A percentile compares a stretch with the other conserved stretches of the same genome.
phyloP scores from a whole-genome alignment of 2,329 filamentous ascomycete species.

The Aspergillus ruber region DNA sequence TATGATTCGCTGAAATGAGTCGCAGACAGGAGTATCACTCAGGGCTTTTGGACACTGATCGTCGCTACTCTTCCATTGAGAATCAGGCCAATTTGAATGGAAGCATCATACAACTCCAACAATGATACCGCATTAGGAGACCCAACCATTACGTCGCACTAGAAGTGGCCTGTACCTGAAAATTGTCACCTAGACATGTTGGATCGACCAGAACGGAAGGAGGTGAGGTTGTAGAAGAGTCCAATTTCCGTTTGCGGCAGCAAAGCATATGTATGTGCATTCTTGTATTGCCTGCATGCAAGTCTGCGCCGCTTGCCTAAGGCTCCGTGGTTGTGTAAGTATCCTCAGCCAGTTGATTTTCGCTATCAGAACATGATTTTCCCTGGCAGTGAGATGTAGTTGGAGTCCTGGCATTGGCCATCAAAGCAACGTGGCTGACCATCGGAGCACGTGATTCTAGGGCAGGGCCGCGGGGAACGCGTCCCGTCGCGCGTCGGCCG shows the following conservation, averaged over 20 bases:
- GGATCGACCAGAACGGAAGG: too few species aligned
- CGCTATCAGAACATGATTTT: too few species aligned
- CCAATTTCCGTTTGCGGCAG: too few species aligned
- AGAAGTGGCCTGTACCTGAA: background rate
- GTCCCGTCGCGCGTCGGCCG: conserved; percentile 18
- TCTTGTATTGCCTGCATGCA: too few species aligned
- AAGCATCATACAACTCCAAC: background rate
- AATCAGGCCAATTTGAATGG: background rate
- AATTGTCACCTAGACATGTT: background rate
- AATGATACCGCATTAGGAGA: background rate
- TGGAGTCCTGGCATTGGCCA: background rate
- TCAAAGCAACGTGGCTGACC: background rate
- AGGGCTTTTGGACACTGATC: background rate
- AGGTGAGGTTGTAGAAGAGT: too few species aligned
- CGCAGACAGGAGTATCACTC: background rate
- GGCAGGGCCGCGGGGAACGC: conserved; percentile 21
- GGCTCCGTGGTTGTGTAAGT: too few species aligned
- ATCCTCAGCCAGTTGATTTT: too few species aligned
- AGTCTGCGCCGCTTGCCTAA: too few species aligned
- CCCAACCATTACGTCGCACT: background rate
- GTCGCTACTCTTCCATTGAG: background rate
- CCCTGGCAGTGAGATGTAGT: background rate
- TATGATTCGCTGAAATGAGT: too few species aligned
- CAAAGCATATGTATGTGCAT: too few species aligned
- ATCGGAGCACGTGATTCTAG: conserved; percentile 1